Evolutionary conservation across 1,284 basidiomycete genomes (phyloP).

Genomic region (Coriolopsis trogii): DNA sequence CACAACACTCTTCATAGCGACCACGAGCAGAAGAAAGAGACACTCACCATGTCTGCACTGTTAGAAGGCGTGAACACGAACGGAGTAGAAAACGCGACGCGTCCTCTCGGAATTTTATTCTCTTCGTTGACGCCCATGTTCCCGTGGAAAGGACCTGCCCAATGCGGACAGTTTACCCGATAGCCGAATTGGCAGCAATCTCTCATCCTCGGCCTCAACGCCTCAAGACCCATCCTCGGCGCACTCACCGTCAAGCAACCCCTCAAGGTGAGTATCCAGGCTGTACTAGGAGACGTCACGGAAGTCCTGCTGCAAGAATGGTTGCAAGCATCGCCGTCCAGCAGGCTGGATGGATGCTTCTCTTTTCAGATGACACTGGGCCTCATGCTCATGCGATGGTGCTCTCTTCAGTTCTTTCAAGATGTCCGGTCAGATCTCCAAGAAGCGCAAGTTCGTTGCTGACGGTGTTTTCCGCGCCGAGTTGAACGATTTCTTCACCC

Average conservation of each 20-base stretch:
- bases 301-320: neutral
- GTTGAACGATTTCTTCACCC: constrained; percentile 98
- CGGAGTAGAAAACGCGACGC: neutral
- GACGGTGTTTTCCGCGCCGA: constrained; percentile 99
- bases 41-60: constrained; percentile 1
- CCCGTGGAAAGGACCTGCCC: constrained; percentile 13
- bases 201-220: constrained; percentile 17
- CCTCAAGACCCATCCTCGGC: constrained; percentile 24
- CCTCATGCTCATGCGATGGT: constrained; percentile 3
- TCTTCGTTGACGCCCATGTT: neutral
- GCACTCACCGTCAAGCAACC: constrained; percentile 23
- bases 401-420: constrained; percentile 32
- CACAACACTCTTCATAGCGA: constrained; percentile 77
- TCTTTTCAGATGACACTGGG: constrained; percentile 14
- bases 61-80: neutral
- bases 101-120: constrained; percentile 19
- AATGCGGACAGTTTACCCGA: neutral
- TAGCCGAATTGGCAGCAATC: constrained; percentile 15
- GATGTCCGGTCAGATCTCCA: constrained; percentile 88
- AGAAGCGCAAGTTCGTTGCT: constrained; percentile 98
- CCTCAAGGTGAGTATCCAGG: constrained; percentile 23
- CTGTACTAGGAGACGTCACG: neutral
- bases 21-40: neutral
- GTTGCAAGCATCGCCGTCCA: neutral
- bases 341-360: constrained; percentile 18